Conservation (phyloP, 345 rosid genomes). For the Reutealis trisperma region DNA sequence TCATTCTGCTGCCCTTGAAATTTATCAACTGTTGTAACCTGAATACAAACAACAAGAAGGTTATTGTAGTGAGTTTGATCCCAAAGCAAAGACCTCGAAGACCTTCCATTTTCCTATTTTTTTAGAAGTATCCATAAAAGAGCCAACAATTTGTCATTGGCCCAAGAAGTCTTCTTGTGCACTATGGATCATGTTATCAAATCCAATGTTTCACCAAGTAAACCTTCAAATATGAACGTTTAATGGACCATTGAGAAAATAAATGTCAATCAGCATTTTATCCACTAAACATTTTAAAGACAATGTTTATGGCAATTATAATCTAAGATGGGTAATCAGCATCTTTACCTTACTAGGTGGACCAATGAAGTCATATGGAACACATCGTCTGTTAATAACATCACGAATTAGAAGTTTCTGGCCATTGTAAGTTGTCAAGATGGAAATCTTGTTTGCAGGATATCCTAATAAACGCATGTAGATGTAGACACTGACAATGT, state of each 20-base stretch:
- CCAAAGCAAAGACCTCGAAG: neutral
- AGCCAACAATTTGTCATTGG: no score
- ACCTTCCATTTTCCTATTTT: neutral
- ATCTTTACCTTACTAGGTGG: conserved; percentile 87
- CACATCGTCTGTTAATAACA: conserved; percentile 87
- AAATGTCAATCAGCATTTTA: neutral
- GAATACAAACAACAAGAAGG: conserved; percentile 21
- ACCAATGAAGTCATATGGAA: conserved; percentile 82
- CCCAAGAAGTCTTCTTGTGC: neutral
- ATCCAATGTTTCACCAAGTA: neutral
- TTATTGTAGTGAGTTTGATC: neutral
- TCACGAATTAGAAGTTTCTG: conserved; percentile 99
- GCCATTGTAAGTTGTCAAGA: conserved; percentile 96
- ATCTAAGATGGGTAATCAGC: neutral
- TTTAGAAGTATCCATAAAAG: neutral
- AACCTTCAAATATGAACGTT: neutral
- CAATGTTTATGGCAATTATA: neutral
- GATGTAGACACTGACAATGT: conserved; percentile 92
- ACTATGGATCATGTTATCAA: neutral
- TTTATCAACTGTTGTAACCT: conserved; percentile 97
- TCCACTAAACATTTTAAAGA: neutral
- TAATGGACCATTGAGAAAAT: neutral
- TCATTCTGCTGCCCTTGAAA: conserved; percentile 99
- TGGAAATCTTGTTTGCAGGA: conserved; percentile 93
- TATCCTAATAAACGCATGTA: conserved; percentile 94